These are phyloP conservation scores for Nannochloropsis gaditana DNA, from an alignment of 108 stramenopile genomes.

Conservation along the genomic window DNA sequence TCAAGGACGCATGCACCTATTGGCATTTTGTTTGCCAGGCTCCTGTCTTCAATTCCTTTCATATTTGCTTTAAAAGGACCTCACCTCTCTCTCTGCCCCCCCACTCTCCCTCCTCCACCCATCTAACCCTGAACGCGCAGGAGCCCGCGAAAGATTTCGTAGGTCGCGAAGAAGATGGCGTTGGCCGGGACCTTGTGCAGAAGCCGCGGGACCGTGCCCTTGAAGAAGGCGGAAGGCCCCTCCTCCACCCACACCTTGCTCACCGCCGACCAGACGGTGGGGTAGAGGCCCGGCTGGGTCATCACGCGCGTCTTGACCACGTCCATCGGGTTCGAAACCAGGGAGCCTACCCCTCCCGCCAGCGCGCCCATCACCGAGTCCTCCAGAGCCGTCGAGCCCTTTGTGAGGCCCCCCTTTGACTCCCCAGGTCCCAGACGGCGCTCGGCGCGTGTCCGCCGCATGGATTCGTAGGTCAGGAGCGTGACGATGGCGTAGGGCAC, in stretches of 20 bases:
- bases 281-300: conserved; percentile 55
- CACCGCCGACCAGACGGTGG: conserved; percentile 42
- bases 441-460: conserved; percentile 54
- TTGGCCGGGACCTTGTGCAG: conserved; percentile 93
- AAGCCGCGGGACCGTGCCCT: conserved; percentile 78
- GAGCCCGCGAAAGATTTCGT: conserved; percentile 76
- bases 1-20: no score
- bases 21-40: no score
- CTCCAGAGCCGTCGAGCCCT: conserved; percentile 44
- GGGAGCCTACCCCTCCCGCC: conserved; percentile 78
- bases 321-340: conserved; percentile 84
- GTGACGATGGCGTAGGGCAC: conserved; percentile 92
- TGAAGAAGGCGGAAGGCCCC: conserved; percentile 61
- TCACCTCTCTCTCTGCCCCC: neutral
- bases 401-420: neutral
- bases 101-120: neutral
- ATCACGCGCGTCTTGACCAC: conserved; percentile 87
- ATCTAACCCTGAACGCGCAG: conserved; percentile 60
- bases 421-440: neutral
- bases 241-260: conserved; percentile 50
- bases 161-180: conserved; percentile 84
- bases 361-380: conserved; percentile 79
- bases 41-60: no score
- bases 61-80: no score
- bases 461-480: conserved; percentile 74